Evolutionary conservation across 352 stramenopile species (phyloP).

Genomic region (Phytophthora sp.): DNA sequence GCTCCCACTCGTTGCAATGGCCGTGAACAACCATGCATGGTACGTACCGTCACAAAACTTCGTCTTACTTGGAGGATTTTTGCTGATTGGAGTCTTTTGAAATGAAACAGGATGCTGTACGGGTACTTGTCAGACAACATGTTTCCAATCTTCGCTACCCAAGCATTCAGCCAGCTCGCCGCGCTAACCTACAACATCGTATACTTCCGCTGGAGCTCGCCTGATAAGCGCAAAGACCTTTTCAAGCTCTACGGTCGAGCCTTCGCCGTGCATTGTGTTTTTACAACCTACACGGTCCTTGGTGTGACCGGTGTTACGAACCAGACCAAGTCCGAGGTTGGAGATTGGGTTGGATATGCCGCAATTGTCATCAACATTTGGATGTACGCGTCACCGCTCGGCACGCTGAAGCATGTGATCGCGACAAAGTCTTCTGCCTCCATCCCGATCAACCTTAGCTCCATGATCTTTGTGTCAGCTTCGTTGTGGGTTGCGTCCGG

Average conservation of each 20-base stretch:
- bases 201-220: conserved; percentile 21
- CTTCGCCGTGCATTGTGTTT: conserved; percentile 15
- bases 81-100: no score
- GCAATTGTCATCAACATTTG: conserved; percentile 50
- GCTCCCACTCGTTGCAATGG: conserved; percentile 26
- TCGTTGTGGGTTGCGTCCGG: conserved; percentile 53
- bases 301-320: conserved; percentile 37
- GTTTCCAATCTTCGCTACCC: conserved; percentile 33
- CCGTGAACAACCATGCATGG: conserved; percentile 31
- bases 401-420: conserved; percentile 47
- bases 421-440: conserved; percentile 41
- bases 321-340: conserved; percentile 24
- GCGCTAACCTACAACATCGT: conserved; percentile 22
- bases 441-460: conserved; percentile 56
- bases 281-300: conserved; percentile 43
- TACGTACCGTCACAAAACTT: conserved; percentile 3
- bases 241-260: conserved; percentile 7
- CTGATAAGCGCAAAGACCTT: conserved; percentile 17
- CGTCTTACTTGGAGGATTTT: no score
- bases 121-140: conserved; percentile 28
- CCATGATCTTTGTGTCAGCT: conserved; percentile 50
- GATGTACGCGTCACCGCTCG: conserved; percentile 61
- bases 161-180: conserved; percentile 24
- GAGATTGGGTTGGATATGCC: conserved; percentile 34
- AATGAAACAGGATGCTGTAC: conserved; percentile 23